A percentile compares a stretch with the other conserved stretches of the same genome.
Conservation (phyloP, 768 basidiomycete genomes). For the Termitomyces sp. region DNA sequence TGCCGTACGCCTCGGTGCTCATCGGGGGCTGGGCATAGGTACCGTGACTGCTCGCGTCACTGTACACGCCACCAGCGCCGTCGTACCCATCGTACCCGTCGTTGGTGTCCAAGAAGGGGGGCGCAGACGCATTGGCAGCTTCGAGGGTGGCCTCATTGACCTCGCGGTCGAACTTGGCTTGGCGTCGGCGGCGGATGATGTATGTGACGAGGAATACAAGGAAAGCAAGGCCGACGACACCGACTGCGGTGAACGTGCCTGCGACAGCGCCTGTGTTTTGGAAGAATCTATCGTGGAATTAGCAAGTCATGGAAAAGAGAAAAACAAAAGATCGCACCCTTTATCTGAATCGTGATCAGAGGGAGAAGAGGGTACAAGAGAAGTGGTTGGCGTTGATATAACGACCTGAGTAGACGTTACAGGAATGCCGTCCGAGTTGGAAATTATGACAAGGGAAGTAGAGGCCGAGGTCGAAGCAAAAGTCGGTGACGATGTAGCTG, state of each 20-base stretch:
- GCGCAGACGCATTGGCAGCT: constrained; percentile 45
- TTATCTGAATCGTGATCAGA: neutral
- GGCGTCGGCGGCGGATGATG: constrained; percentile 57
- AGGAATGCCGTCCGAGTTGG: neutral
- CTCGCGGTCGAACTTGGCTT: constrained; percentile 61
- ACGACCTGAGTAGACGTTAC: neutral
- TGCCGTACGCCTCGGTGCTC: neutral
- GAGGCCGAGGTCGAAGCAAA: neutral
- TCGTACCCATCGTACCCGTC: constrained; percentile 26
- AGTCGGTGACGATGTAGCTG: neutral
- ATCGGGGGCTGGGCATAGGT: neutral
- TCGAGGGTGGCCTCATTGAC: constrained; percentile 45
- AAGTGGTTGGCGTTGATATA: neutral
- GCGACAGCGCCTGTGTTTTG: constrained; percentile 69
- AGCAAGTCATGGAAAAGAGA: neutral
- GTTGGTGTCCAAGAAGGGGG: constrained; percentile 44
- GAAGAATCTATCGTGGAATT: constrained; percentile 46
- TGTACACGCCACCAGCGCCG: neutral
- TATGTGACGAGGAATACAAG: constrained; percentile 46
- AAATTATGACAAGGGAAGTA: neutral
- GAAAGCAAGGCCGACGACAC: constrained; percentile 48
- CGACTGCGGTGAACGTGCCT: constrained; percentile 64
- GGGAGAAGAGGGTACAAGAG: neutral
- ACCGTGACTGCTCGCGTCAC: neutral
- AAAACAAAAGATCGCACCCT: neutral